Evolutionary conservation across 257 asterid genomes (phyloP).

Genomic region (Lantana camara): DNA sequence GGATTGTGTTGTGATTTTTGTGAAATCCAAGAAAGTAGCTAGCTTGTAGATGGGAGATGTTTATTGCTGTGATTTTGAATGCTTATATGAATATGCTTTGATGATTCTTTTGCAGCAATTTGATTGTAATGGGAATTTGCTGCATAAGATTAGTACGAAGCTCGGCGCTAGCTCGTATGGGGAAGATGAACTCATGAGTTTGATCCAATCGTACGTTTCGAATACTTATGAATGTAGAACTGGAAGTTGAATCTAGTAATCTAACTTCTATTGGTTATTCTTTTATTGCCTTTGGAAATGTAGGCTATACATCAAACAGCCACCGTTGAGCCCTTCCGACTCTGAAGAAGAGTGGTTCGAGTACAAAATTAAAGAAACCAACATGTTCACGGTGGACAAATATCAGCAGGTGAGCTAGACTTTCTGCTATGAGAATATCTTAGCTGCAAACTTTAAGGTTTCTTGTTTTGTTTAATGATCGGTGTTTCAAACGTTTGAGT

Average conservation of each 20-base stretch:
- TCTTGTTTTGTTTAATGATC: background rate
- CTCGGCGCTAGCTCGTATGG: constrained; percentile 89
- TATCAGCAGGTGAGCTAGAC: constrained; percentile 82
- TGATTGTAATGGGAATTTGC: constrained; percentile 72
- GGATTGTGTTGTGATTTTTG: background rate
- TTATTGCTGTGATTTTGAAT: constrained; percentile 12
- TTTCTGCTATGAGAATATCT: constrained; percentile 12
- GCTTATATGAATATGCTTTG: background rate
- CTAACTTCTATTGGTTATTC: constrained; percentile 3
- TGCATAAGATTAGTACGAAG: constrained; percentile 73
- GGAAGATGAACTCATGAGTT: constrained; percentile 86
- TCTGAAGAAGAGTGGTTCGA: constrained; percentile 79
- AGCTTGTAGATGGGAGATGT: background rate
- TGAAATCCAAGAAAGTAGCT: background rate
- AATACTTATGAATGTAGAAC: too few relatives aligned
- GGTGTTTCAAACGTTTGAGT: constrained; percentile 33
- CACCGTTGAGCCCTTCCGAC: constrained; percentile 49
- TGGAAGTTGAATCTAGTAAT: background rate
- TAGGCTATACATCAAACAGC: constrained; percentile 91
- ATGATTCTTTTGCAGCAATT: constrained; percentile 68
- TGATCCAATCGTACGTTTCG: constrained; percentile 80
- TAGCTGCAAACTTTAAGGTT: constrained; percentile 22
- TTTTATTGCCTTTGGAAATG: constrained; percentile 25
- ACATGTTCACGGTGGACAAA: constrained; percentile 94
- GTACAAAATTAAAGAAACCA: constrained; percentile 93